Evolutionary conservation across 495 filamentous ascomycete genomes (phyloP).

Genomic region (Podospora australis): DNA sequence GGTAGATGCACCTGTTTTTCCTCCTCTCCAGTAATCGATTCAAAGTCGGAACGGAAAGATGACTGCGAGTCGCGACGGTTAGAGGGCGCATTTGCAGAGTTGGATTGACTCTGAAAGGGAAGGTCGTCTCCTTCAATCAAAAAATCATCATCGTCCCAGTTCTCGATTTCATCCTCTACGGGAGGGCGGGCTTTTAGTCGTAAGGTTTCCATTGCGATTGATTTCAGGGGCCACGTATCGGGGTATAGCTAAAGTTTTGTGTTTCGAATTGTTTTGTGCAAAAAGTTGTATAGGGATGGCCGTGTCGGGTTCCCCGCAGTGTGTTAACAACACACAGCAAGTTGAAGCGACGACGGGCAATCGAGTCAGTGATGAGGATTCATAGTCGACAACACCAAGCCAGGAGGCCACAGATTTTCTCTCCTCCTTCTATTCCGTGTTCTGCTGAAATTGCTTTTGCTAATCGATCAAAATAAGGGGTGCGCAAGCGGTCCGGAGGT

Average conservation of each 20-base stretch:
- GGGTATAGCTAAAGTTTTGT: not conserved
- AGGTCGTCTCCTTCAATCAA: conserved; percentile 68
- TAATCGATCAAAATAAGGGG: conserved; percentile 2
- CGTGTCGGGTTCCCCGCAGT: no score
- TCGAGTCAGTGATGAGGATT: conserved; percentile 28
- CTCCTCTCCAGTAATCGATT: conserved; percentile 69
- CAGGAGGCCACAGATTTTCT: conserved; percentile 12
- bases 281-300: not conserved
- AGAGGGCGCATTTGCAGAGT: conserved; percentile 44
- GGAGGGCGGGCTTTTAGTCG: conserved; percentile 49
- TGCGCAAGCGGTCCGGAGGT: conserved; percentile 6
- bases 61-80: conserved; percentile 70
- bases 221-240: not conserved
- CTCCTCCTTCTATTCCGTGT: not conserved
- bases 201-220: conserved; percentile 49
- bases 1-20: conserved; percentile 77
- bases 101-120: conserved; percentile 58
- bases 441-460: not conserved
- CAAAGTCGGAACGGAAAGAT: conserved; percentile 74
- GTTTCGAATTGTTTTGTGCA: not conserved
- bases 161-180: conserved; percentile 61
- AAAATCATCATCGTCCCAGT: conserved; percentile 84
- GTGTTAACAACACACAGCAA: conserved; percentile 9
- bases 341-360: conserved; percentile 19
- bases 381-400: conserved; percentile 28